Conservation (phyloP, 2,329 filamentous ascomycete genomes). For the Nakataea oryzae region DNA sequence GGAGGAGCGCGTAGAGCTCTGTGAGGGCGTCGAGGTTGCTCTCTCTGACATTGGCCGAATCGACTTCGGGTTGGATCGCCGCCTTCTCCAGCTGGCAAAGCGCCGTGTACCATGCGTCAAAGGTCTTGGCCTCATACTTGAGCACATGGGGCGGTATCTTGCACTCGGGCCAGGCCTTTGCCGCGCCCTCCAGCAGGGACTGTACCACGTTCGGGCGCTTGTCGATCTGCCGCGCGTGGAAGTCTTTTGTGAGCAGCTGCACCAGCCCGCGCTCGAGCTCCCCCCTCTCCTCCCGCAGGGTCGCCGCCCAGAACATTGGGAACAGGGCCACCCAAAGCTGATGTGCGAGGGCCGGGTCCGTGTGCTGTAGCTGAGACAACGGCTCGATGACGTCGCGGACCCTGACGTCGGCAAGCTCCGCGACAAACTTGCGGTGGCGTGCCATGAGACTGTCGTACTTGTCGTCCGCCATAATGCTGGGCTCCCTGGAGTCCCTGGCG, state of each 20-base stretch:
- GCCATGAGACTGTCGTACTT: conserved; percentile 71
- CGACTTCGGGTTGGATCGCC: conserved; percentile 72
- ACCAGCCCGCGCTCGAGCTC: conserved; percentile 90
- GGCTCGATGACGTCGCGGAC: conserved; percentile 84
- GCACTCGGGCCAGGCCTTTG: conserved; percentile 74
- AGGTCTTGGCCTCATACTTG: conserved; percentile 89
- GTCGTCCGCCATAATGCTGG: conserved; percentile 67
- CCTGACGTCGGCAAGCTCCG: conserved; percentile 75
- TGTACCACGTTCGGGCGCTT: conserved; percentile 93
- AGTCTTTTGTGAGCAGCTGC: conserved; percentile 86
- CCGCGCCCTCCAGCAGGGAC: conserved; percentile 78
- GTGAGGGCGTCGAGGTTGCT: conserved; percentile 95
- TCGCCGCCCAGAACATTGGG: conserved; percentile 85
- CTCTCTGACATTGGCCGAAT: conserved; percentile 76
- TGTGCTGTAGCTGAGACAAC: conserved; percentile 82
- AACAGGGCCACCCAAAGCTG: conserved; percentile 88
- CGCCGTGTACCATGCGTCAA: conserved; percentile 95
- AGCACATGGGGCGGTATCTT: conserved; percentile 93
- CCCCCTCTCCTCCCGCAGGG: conserved; percentile 75
- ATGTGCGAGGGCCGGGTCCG: conserved; percentile 71
- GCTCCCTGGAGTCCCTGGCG: conserved; percentile 53
- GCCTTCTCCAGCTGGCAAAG: conserved; percentile 83
- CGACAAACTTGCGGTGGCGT: conserved; percentile 72
- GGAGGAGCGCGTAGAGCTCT: conserved; percentile 79
- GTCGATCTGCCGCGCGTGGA: conserved; percentile 87